Percentiles rank a stretch among this genome's conserved stretches.
Evolutionary conservation across 2,329 filamentous ascomycete species (phyloP).

Genomic region (Leptographium lundbergii): DNA sequence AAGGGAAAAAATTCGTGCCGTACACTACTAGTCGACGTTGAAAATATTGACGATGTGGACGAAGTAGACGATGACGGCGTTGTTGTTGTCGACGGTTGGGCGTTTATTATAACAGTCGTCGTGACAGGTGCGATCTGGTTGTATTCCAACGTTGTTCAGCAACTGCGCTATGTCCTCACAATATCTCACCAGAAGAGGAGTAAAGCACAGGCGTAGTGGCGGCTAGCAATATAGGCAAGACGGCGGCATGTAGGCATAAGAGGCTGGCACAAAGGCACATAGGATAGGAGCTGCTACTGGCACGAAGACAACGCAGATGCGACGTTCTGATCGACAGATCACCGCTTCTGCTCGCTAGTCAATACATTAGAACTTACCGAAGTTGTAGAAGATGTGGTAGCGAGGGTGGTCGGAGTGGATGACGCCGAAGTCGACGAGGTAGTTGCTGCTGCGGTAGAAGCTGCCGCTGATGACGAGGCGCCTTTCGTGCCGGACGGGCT

Average conservation of each 20-base stretch:
- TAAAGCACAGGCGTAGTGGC: background rate
- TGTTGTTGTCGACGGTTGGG: background rate
- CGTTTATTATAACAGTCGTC: background rate
- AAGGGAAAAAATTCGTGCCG: background rate
- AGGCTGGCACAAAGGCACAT: background rate
- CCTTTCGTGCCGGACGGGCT: slow-evolving; percentile 43
- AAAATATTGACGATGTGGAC: background rate
- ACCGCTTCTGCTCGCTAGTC: background rate
- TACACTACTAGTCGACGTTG: slow-evolving; percentile 9
- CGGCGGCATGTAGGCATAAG: background rate
- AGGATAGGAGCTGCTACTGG: slow-evolving; percentile 1
- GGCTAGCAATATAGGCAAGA: background rate
- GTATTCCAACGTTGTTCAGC: slow-evolving; percentile 1
- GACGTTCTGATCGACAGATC: background rate
- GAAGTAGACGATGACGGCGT: background rate
- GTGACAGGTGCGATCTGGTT: background rate
- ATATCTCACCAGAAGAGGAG: background rate
- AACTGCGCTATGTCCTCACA: background rate
- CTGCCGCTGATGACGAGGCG: background rate
- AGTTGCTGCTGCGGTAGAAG: background rate
- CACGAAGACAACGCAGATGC: background rate
- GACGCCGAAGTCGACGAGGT: slow-evolving; percentile 1
- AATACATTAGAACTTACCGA: slow-evolving; percentile 5
- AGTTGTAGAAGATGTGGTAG: background rate
- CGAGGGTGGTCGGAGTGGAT: background rate